Base-by-base conservation (phyloP, 1,284 basidiomycete species). In the Ustilago curta region DNA sequence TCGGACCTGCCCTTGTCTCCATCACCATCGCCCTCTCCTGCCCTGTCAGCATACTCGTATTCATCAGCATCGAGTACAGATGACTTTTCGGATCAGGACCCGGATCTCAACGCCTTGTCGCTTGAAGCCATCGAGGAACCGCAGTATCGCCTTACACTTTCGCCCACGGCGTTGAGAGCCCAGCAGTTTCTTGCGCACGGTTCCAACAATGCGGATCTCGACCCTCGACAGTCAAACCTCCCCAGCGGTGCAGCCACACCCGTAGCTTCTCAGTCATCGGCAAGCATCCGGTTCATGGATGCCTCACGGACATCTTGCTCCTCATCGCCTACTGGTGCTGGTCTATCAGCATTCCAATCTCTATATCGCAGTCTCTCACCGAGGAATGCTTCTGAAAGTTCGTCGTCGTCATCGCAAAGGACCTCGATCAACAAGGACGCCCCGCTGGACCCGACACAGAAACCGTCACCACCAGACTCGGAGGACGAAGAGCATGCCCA, bases 61-160 rank as follows among this genome's bases (percentile, higher is more conserved):
- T 60, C 75, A 2, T 71, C 75, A 21, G 39, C 74, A 29, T 66
- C 70, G 12, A 71, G 63, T 35, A 48, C 55, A 12, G 63, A 58
- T 29, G 70, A 74, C 53, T 54, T 64, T 14, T 73, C 72, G 14
- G 72, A 75, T 12, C 59, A 70, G 5, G 70, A 70, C 18, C 57
- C 63, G n/a, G 77, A 79, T 19, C 55, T 79, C 35, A 63, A 58
- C 14, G 53, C 67, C 11, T 51, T 79, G 21, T 77, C 70, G 6
- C 68, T 79, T 9, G 77, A 79, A 42, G 70, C 57, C 14, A 70
- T 75, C 45, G 72, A 75, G 31, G 72, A 75, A 32, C 72, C 72
- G n/a, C 67, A 52, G 23, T 70, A 75, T 27, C 72, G 25, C 25
- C 61, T 70, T 47, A 18, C 51, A 16, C 48, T 52, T 25, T 14